These are phyloP conservation scores for Suhomyces ambrosiae DNA, from an alignment of 1,139 yeast species.

Conservation along the genomic window DNA sequence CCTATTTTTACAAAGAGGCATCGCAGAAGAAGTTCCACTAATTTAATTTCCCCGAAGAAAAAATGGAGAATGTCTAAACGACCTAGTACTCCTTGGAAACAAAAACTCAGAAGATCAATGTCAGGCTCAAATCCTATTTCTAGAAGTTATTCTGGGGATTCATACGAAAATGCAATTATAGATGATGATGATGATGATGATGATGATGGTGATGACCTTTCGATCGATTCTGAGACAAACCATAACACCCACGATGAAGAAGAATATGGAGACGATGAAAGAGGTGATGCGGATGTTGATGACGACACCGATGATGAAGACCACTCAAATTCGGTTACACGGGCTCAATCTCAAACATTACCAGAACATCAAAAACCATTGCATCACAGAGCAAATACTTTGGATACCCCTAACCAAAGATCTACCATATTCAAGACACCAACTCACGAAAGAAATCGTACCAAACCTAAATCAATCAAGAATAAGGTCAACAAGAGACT, in stretches of 20 bases:
- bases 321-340: slow-evolving; percentile 13
- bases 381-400: slow-evolving; percentile 47
- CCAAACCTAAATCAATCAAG: slow-evolving; percentile 15
- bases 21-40: slow-evolving; percentile 11
- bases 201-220: slow-evolving; percentile 18
- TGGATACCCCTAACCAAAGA: slow-evolving; percentile 30
- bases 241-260: slow-evolving; percentile 11
- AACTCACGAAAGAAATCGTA: slow-evolving; percentile 38
- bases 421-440: slow-evolving; percentile 33
- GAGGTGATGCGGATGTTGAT: slow-evolving; percentile 18
- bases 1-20: slow-evolving; percentile 11
- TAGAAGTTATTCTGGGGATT: slow-evolving; percentile 15
- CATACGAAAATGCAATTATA: slow-evolving; percentile 9
- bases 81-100: slow-evolving; percentile 15
- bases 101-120: slow-evolving; percentile 23
- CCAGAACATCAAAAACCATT: not conserved
- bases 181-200: slow-evolving; percentile 19
- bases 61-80: slow-evolving; percentile 16
- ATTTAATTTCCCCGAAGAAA: slow-evolving; percentile 8
- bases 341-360: slow-evolving; percentile 31
- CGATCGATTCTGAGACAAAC: slow-evolving; percentile 11
- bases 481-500: slow-evolving; percentile 13
- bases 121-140: slow-evolving; percentile 19
- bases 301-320: slow-evolving; percentile 18
- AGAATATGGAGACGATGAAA: slow-evolving; percentile 19